Evolutionary conservation across 2,329 filamentous ascomycete genomes (phyloP), one percentile per base, ranked within the genome.

Genomic region (Byssoonygena ceratinophila): DNA sequence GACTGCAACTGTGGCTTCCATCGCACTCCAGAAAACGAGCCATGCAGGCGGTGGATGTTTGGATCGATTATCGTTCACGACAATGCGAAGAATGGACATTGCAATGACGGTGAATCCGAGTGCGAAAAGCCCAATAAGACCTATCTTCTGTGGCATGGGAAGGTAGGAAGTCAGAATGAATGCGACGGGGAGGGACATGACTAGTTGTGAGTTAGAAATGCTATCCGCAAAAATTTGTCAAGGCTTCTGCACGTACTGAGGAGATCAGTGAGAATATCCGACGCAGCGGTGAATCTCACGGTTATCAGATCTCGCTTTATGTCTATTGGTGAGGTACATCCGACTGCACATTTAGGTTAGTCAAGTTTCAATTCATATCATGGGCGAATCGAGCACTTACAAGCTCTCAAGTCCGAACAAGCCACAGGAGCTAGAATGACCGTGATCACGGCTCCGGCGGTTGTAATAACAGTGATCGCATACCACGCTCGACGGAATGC

Each of bases 21-120:
- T 51, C 7, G 46, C 32, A 31, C 54, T 52, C 54, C 54, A 56
- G 43, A 56, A 56, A 22, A 56, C 23, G 14, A 54, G 43, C 54
- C 54, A 56, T 11, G 51, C 40, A 4, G 47, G 44, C 0, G 54
- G 51, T 12, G 54, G 54, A 32, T 56, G 54, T 14, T 54, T 54
- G 14, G 43, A 47, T n/a, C 18, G 27, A 18, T 46, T 52, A 23
- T 56, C 47, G 14, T 39, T 54, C 11, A 43, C 51, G 12, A 56
- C 37, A 14, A 54, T 56, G 23, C 54, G 54, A 32, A 56, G 41
- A 46, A 56, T 52, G 5, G 54, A 44, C 51, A 56, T 52, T 7
- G 47, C 20, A 29, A 56, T 53, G 11, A 56, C 48, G 4, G 44
- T 46, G 22, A 56, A 53, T 18, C 54, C 54, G 36, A 56, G 51